Base-by-base conservation (phyloP, 176 grass and related monocot species). In the Aegilops umbellulata region DNA sequence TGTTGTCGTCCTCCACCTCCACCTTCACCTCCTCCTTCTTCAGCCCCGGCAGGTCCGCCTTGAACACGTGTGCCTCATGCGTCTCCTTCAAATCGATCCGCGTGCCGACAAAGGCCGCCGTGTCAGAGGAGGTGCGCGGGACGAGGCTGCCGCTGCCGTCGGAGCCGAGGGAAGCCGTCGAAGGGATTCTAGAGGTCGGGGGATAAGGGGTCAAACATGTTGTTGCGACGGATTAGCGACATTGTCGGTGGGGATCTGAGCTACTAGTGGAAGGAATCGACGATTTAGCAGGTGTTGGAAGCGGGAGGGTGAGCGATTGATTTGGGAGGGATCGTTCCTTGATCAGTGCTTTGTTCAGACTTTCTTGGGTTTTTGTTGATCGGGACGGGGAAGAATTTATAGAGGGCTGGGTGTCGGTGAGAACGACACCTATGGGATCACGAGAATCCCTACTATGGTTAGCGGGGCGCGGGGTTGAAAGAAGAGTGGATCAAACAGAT, bases 181-280 rank as follows among this genome's bases (percentile, higher is more conserved):
- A 92, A 92, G 20, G 84, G 84, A 62, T 91, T 85, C 69, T 83
- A 92, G 15, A 90, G 62, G 74, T 95, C 86, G 34, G 92, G 88
- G 20, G 86, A 95, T 79, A 95, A 92, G 72, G 93, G 93, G 61
- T 95, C 93, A 74, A 92, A 95, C 65, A 95, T 42, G 90, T 87
- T 93, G 86, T 83, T 85, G 77, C 88, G 91, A 74, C 91, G 84
- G 51, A 87, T 84, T 49, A 89, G 76, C 68, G 87, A 89, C 91
- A 92, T 92, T 12, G 36, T 39, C 36, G 36, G 36, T 39, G 8
- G 8, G 36, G 36, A 39, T 39, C 9, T 1, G 8, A 39, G 36
- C 8, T 39, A 8, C 36, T 39, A 2, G 36, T 8, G 35, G 7
- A 36, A 36, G 35, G 35, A 36, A 36, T 36, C 35, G 35, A 36